Percentiles rank a stretch among this genome's conserved stretches.
These are phyloP conservation scores for Suillus lakei DNA, from an alignment of 768 basidiomycete species.

Conservation along the genomic window DNA sequence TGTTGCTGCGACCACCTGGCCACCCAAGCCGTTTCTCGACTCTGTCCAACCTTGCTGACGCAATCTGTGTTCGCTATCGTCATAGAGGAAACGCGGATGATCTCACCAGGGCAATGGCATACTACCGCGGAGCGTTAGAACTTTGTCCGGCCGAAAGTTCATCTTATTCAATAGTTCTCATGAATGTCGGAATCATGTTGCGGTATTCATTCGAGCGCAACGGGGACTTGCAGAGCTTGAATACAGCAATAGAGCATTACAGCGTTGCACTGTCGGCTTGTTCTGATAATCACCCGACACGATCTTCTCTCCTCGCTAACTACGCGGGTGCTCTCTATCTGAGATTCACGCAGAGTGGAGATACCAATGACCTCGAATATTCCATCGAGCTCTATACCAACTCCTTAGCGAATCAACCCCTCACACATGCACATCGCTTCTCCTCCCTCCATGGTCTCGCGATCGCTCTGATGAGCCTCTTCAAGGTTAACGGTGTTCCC, in stretches of 20 bases:
- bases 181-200: conserved; percentile 15
- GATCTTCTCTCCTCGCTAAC: conserved; percentile 24
- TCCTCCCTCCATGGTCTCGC: conserved; percentile 22
- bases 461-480: conserved; percentile 11
- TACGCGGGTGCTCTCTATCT: conserved; percentile 22
- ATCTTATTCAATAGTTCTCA: conserved; percentile 17
- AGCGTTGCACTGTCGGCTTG: conserved; percentile 22
- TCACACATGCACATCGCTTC: conserved; percentile 10
- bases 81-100: conserved; percentile 25
- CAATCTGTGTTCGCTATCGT: conserved; percentile 28
- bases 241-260: conserved; percentile 26
- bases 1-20: conserved; percentile 27
- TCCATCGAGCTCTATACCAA: conserved; percentile 25
- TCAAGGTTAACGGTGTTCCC: conserved; percentile 12
- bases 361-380: conserved; percentile 25
- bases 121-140: conserved; percentile 20
- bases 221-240: conserved; percentile 21
- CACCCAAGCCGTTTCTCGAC: conserved; percentile 15
- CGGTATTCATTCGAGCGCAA: conserved; percentile 12
- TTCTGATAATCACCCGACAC: conserved; percentile 16
- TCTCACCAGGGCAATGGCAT: conserved; percentile 22
- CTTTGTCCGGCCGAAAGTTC: conserved; percentile 20
- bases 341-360: conserved; percentile 19
- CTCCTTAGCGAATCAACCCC: conserved; percentile 21
- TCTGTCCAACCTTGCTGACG: conserved; percentile 27